phyloP scores from a whole-genome alignment of 352 stramenopile genomes.

The Pythium phragmitis region DNA sequence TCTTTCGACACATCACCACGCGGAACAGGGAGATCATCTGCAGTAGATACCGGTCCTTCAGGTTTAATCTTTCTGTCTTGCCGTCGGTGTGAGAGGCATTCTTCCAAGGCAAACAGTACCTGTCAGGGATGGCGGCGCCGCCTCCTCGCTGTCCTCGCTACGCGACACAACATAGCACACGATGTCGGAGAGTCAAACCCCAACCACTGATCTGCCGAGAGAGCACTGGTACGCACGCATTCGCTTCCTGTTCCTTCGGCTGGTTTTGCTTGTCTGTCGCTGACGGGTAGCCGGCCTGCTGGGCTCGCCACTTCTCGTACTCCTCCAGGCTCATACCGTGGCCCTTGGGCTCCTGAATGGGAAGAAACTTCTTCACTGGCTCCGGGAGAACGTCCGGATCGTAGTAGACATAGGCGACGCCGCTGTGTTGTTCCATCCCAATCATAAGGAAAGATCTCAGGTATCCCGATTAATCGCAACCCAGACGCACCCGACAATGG shows the following conservation, averaged over 20 bases:
- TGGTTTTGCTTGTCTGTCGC: constrained; percentile 25
- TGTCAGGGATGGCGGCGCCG: constrained; percentile 11
- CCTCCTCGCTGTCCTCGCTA: constrained; percentile 10
- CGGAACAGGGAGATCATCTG: constrained; percentile 53
- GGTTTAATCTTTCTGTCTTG: no score
- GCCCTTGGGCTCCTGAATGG: constrained; percentile 78
- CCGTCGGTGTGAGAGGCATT: no score
- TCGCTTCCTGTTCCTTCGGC: constrained; percentile 39
- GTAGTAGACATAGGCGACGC: constrained; percentile 82
- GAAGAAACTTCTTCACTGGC: constrained; percentile 73
- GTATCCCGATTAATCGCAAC: neutral
- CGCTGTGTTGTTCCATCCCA: constrained; percentile 31
- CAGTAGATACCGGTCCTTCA: no score
- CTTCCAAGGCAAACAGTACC: constrained; percentile 3
- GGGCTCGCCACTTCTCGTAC: constrained; percentile 83
- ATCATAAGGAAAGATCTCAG: neutral
- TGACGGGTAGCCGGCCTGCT: constrained; percentile 54
- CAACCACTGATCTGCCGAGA: neutral
- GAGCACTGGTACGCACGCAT: constrained; percentile 16
- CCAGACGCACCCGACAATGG: constrained; percentile 51
- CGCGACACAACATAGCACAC: neutral
- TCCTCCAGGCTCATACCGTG: constrained; percentile 87
- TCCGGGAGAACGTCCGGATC: constrained; percentile 78
- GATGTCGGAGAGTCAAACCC: neutral
- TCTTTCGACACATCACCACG: constrained; percentile 49